A percentile compares a stretch with the other conserved stretches of the same genome.
These are phyloP conservation scores for Cyclospora cayetanensis DNA, from an alignment of 169 alveolate species.

Conservation along the genomic window DNA sequence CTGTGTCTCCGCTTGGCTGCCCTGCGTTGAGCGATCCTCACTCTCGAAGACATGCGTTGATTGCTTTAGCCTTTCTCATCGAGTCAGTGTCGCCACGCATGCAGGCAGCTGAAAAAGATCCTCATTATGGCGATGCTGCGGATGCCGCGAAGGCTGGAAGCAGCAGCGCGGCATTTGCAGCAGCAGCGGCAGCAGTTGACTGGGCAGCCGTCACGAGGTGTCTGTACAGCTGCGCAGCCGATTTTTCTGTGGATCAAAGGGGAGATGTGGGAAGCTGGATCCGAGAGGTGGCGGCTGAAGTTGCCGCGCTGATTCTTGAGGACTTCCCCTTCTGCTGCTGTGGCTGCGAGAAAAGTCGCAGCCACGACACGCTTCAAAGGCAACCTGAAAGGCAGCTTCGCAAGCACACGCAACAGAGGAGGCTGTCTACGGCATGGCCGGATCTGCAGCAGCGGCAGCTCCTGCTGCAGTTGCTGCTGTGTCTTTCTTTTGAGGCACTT, in stretches of 20 bases:
- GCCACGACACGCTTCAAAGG: background rate
- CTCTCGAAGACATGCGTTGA: constrained; percentile 48
- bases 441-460: constrained; percentile 35
- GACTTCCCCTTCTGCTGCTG: background rate
- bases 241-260: constrained; percentile 35
- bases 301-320: constrained; percentile 65
- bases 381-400: background rate
- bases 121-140: background rate
- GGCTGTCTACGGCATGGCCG: background rate
- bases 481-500: constrained; percentile 47
- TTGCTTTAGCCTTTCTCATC: constrained; percentile 23
- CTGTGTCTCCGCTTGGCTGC: constrained; percentile 29
- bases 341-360: background rate
- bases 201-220: constrained; percentile 30
- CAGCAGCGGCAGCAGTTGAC: background rate
- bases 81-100: background rate
- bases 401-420: background rate
- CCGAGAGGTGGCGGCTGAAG: constrained; percentile 88
- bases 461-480: constrained; percentile 33
- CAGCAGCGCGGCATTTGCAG: background rate
- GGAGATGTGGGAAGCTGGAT: constrained; percentile 94
- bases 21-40: constrained; percentile 43
- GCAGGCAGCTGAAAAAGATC: background rate
- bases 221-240: constrained; percentile 28
- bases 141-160: background rate